phyloP scores from a whole-genome alignment of 1,139 yeast genomes.

The Candida tetrigidarum region DNA sequence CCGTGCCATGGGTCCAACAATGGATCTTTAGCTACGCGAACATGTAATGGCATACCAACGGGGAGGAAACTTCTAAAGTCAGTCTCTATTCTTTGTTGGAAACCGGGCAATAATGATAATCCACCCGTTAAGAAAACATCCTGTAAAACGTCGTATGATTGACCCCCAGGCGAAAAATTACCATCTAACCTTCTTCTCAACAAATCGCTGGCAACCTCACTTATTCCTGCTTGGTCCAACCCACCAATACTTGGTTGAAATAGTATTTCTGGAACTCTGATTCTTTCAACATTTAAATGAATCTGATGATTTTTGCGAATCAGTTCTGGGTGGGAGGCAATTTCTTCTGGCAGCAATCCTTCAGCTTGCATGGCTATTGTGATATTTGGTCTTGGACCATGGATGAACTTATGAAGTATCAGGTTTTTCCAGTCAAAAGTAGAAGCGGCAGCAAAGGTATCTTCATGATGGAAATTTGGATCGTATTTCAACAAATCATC shows the following conservation, averaged over 20 bases:
- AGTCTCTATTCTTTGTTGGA: constrained; percentile 61
- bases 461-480: constrained; percentile 84
- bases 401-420: constrained; percentile 76
- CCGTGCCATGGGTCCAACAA: constrained; percentile 90
- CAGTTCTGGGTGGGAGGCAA: constrained; percentile 49
- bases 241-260: constrained; percentile 98
- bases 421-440: constrained; percentile 83
- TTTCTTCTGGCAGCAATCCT: constrained; percentile 47
- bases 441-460: constrained; percentile 76
- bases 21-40: constrained; percentile 70
- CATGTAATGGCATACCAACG: constrained; percentile 60
- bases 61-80: constrained; percentile 81
- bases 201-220: constrained; percentile 75
- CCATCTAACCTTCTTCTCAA: constrained; percentile 63
- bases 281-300: constrained; percentile 88
- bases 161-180: constrained; percentile 54
- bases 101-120: constrained; percentile 64
- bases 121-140: constrained; percentile 92
- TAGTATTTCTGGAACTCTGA: constrained; percentile 87
- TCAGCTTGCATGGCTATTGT: constrained; percentile 47
- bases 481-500: constrained; percentile 78
- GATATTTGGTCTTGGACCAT: constrained; percentile 80
- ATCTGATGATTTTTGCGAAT: constrained; percentile 69
- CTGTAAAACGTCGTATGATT: constrained; percentile 53
- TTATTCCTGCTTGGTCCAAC: constrained; percentile 90